Evolutionary conservation across 495 filamentous ascomycete species (phyloP), one percentile per base, ranked within the genome.

Genomic region (Chaetomidium leptoderma): DNA sequence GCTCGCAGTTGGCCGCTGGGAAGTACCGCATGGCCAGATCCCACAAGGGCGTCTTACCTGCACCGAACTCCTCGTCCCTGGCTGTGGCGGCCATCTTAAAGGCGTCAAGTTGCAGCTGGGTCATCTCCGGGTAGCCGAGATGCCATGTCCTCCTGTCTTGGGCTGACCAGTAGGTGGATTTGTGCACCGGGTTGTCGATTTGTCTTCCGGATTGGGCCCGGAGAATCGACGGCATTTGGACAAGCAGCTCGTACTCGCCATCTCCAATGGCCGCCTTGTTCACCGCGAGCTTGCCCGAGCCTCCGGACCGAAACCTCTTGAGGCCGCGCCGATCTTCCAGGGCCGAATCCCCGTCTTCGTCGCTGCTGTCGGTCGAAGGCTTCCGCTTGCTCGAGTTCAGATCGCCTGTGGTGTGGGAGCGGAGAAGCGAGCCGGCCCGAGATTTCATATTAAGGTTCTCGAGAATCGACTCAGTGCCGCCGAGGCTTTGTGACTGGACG

Each of bases 111-210:
- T 83, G 77, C 11, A 77, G 70, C 56, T 73, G 69, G 3, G 72
- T 78, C 79, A 83, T 83, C 55, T 76, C 74, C 3, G 80, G 80
- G 56, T 83, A 83, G 32, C 72, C 56, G 16, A 79, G 63, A 55
- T 83, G 79, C 72, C 76, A 77, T 2, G 77, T 79, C 35, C 53
- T 68, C 59, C 64, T 69, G 54, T 83, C 74, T n/a, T 66, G 63
- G 16, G 72, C 71, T 45, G 72, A 67, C 79, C 79, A 83, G 55
- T 74, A 83, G 3, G 68, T 67, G n/a, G 70, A 73, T 44, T 80
- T 76, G 44, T 74, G 69, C 10, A 80, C 68, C 9, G 72, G 72
- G 42, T 68, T 74, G 48, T 81, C 78, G 46, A 80, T 79, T 50
- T 79, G 76, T 21, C 78, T 72, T 33, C 69, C 69, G 9, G 70